Evolutionary conservation across 1,139 yeast species (phyloP).

Genomic region (Sugiyamaella novakii): DNA sequence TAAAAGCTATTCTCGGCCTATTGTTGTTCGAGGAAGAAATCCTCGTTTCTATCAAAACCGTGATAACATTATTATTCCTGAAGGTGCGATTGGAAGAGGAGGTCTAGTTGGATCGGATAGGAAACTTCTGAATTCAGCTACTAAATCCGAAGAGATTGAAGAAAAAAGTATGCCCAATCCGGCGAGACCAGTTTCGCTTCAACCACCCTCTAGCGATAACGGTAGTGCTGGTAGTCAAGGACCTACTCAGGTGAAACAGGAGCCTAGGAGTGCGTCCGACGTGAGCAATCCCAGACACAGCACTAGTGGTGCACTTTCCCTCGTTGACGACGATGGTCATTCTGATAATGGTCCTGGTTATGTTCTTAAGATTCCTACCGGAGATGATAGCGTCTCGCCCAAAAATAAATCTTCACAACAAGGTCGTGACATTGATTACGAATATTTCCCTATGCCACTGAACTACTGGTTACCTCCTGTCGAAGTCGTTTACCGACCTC

Average conservation of each 20-base stretch:
- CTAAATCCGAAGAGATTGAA: constrained; percentile 6
- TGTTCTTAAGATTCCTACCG: constrained; percentile 18
- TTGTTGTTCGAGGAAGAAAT: constrained; percentile 66
- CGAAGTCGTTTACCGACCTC: constrained; percentile 62
- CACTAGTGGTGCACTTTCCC: constrained; percentile 14
- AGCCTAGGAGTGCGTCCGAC: constrained; percentile 1
- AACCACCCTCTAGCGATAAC: neutral
- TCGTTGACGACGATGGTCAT: constrained; percentile 19
- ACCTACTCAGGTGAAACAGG: constrained; percentile 3
- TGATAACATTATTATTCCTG: constrained; percentile 47
- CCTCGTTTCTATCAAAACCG: constrained; percentile 64
- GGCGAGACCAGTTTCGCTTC: neutral
- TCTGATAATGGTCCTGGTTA: constrained; percentile 20
- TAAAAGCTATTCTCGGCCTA: constrained; percentile 48
- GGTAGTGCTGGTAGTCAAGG: neutral
- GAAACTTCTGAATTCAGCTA: neutral
- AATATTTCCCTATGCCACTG: constrained; percentile 58
- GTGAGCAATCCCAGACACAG: constrained; percentile 17
- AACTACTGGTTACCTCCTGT: constrained; percentile 62
- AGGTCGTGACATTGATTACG: constrained; percentile 43
- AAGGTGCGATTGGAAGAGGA: constrained; percentile 19
- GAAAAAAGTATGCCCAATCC: neutral
- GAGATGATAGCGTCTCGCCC: constrained; percentile 18
- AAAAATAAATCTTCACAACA: constrained; percentile 11
- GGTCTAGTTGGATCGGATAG: constrained; percentile 1